Conservation (phyloP, 1,139 yeast species). For the Lipomyces yarrowii region DNA sequence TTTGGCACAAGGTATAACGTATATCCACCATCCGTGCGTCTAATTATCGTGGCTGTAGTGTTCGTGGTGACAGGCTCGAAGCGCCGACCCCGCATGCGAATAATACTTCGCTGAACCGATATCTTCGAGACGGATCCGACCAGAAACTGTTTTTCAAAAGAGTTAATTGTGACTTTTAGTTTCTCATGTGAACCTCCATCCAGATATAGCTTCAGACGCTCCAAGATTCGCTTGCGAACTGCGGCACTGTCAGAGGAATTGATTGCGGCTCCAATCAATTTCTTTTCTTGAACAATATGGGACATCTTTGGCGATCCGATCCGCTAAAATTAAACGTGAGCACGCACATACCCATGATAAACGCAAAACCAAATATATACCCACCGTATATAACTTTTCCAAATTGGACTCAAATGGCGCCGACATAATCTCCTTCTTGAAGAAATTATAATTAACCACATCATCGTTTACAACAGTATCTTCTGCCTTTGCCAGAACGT, state of each 20-base stretch:
- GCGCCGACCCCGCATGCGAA: constrained; percentile 24
- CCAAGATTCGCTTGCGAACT: constrained; percentile 37
- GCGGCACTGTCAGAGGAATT: constrained; percentile 23
- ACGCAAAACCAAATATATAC: background rate
- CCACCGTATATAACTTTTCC: constrained; percentile 40
- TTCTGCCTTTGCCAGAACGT: constrained; percentile 37
- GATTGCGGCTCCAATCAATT: constrained; percentile 25
- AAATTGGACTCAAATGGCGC: constrained; percentile 44
- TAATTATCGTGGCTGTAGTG: constrained; percentile 27
- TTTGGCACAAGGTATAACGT: constrained; percentile 27
- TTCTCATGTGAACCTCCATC: constrained; percentile 33
- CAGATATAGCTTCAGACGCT: constrained; percentile 42
- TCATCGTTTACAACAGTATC: constrained; percentile 47
- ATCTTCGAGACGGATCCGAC: constrained; percentile 39
- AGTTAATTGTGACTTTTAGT: constrained; percentile 21
- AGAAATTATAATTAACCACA: constrained; percentile 44
- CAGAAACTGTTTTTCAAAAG: constrained; percentile 32
- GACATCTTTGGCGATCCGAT: constrained; percentile 33
- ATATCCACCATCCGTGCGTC: constrained; percentile 17
- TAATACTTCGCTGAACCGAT: constrained; percentile 37
- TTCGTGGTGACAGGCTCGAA: constrained; percentile 19
- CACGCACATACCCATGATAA: background rate
- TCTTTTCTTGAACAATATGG: constrained; percentile 31
- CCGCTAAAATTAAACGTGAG: constrained; percentile 9
- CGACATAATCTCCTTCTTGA: constrained; percentile 40